Evolutionary conservation across 78 protist species (phyloP), one percentile per base, ranked within the genome.

Genomic region (Protostelium mycophagum): DNA sequence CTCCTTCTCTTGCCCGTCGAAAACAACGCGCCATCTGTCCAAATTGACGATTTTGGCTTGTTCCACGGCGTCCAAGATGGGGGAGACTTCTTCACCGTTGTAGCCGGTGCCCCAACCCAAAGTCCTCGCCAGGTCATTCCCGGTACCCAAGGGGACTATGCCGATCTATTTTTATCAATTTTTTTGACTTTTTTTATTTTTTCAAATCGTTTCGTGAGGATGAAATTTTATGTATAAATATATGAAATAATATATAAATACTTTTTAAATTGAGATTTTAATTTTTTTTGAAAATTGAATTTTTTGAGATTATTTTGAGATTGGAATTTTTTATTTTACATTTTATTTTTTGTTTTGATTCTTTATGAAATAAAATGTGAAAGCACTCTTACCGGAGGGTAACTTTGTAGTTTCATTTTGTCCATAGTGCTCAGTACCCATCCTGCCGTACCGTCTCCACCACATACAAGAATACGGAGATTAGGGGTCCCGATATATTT

Each of bases 121-220:
- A 10, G 90, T 38, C 37, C 98, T 95, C 28, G 98, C 95, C n/a
- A 97, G 91, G 51, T 97, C 98, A 87, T 97, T 97, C 38, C 98
- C 98, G 0, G 98, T 97, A 1, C 98, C 98, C 1, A 97, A 89
- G 36, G 98, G 97, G 1, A 97, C 85, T 5, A 96, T 86, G 0
- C 91, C 95, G 28, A 97, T 88, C 28, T 95, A 95, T 0, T 86
- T 35, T 86, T 28, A 0, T 38, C 34, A 9, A 51, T 36, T 63
- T 91, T 87, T 63, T 90, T 91, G 63, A 94, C 10, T 1, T 38
- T 91, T 1, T 90, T 35, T 37, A 97, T n/a, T n/a, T n/a, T n/a
- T n/a, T n/a, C n/a, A n/a, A n/a, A n/a, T n/a, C n/a, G n/a, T n/a
- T n/a, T n/a, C n/a, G n/a, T n/a, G n/a, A n/a, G n/a, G n/a, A n/a